Percentiles rank a stretch among this genome's conserved stretches.
Conservation (phyloP, 768 basidiomycete genomes). For the Suillus alpinus region DNA sequence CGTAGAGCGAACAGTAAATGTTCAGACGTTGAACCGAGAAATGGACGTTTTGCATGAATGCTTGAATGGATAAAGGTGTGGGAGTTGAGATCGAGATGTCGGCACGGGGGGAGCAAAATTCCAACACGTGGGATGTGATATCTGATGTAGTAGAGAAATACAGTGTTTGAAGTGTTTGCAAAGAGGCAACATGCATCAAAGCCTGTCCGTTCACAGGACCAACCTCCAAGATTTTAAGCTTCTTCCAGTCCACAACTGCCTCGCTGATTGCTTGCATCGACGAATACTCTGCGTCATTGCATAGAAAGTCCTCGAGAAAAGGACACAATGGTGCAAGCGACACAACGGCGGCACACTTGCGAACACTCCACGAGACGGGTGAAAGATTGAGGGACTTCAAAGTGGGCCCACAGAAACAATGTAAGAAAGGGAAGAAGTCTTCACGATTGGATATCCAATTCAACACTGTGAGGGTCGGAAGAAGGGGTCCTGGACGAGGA, state of each 20-base stretch:
- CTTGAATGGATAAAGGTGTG: too few species aligned
- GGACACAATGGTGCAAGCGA: background rate
- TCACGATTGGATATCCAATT: too few species aligned
- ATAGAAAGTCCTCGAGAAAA: background rate
- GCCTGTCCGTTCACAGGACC: background rate
- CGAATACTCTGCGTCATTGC: background rate
- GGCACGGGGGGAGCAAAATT: background rate
- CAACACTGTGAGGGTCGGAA: too few species aligned
- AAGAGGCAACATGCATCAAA: background rate
- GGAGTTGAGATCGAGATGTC: too few species aligned
- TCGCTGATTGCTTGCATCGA: background rate
- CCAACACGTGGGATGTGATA: background rate
- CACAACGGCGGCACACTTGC: background rate
- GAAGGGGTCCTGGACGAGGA: too few species aligned
- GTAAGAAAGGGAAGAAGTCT: background rate
- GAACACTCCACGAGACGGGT: background rate
- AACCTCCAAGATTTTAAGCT: background rate
- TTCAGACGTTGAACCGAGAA: too few species aligned
- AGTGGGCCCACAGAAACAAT: background rate
- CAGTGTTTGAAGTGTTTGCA: background rate
- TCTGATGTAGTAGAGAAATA: background rate
- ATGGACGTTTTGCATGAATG: too few species aligned
- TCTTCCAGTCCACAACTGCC: background rate
- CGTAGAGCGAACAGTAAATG: too few species aligned
- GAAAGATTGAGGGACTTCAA: background rate